Conservation (phyloP, 768 basidiomycete species). For the Solioccasus polychromus region DNA sequence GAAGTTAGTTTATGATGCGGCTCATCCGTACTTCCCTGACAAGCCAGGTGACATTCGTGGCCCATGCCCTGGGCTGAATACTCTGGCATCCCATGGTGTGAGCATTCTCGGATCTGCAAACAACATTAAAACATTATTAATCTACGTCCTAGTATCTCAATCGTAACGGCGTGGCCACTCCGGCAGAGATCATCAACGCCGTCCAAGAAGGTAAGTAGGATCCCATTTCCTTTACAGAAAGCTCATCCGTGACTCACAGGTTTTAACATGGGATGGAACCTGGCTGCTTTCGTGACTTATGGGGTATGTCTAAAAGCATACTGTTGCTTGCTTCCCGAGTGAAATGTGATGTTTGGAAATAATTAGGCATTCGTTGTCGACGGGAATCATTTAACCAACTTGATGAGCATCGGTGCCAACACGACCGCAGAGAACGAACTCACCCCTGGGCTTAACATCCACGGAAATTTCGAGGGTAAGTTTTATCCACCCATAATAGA, state of each 20-base stretch:
- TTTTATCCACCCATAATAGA: no score
- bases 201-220: constrained; percentile 20
- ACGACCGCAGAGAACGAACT: constrained; percentile 10
- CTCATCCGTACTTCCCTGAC: constrained; percentile 16
- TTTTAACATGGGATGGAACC: constrained; percentile 22
- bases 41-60: constrained; percentile 24
- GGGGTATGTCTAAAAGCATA: constrained; percentile 10
- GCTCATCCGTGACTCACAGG: constrained; percentile 3
- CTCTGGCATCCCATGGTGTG: constrained; percentile 26
- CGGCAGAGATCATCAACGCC: constrained; percentile 23
- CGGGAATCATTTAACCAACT: constrained; percentile 25
- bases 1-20: constrained; percentile 19
- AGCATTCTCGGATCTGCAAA: background rate
- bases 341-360: background rate
- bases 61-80: constrained; percentile 26
- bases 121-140: background rate
- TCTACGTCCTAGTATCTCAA: constrained; percentile 13
- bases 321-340: background rate
- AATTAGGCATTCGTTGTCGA: constrained; percentile 24
- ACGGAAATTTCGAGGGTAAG: constrained; percentile 25
- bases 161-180: constrained; percentile 19
- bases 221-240: background rate
- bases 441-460: constrained; percentile 20
- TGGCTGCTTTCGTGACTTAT: constrained; percentile 22
- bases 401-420: constrained; percentile 26